These are phyloP conservation scores for Solioccasus polychromus DNA, from an alignment of 768 basidiomycete genomes.

Conservation along the genomic window DNA sequence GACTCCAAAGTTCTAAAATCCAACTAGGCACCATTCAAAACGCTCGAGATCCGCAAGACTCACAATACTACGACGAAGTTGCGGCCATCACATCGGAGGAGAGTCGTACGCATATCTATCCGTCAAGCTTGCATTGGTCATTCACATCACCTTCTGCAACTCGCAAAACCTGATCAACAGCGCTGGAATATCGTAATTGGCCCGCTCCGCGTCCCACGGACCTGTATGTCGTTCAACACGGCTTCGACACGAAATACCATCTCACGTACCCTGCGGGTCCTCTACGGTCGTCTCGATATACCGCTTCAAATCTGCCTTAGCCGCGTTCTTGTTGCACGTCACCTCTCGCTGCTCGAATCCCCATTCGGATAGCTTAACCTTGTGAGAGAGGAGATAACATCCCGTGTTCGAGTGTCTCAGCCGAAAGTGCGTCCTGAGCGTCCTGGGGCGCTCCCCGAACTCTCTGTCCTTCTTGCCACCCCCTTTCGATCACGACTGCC, in stretches of 20 bases:
- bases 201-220: constrained; percentile 63
- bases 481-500: constrained; percentile 79
- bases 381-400: constrained; percentile 97
- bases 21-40: neutral
- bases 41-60: constrained; percentile 39
- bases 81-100: constrained; percentile 90
- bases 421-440: constrained; percentile 79
- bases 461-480: constrained; percentile 62
- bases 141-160: constrained; percentile 94
- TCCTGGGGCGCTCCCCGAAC: constrained; percentile 68
- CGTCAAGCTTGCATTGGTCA: constrained; percentile 91
- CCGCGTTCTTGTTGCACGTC: constrained; percentile 98
- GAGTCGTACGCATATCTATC: constrained; percentile 96
- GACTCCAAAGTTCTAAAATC: constrained; percentile 91
- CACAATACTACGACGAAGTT: constrained; percentile 87
- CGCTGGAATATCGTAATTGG: constrained; percentile 88
- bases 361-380: constrained; percentile 97
- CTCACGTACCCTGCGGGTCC: constrained; percentile 67
- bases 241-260: neutral
- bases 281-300: constrained; percentile 77
- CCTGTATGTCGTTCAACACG: constrained; percentile 44
- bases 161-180: constrained; percentile 92
- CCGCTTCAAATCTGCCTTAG: constrained; percentile 87
- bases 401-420: constrained; percentile 83
- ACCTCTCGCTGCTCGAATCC: constrained; percentile 98